A percentile compares a stretch with the other conserved stretches of the same genome.
Conservation (phyloP, 2,329 filamentous ascomycete species). For the Exophiala alcalophila region DNA sequence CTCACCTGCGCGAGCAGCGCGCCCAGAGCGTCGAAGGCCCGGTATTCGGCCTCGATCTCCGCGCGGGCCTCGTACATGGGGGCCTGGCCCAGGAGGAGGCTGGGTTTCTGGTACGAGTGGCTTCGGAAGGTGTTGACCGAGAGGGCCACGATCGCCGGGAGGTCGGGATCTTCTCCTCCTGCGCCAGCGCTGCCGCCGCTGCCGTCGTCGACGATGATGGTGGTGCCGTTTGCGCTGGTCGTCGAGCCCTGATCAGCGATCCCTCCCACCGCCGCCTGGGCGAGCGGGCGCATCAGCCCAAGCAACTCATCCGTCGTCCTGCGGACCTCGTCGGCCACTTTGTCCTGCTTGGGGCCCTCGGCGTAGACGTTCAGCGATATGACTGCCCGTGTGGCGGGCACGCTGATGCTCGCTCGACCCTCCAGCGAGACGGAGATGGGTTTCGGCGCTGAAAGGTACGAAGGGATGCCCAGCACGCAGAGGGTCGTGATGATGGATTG, state of each 20-base stretch:
- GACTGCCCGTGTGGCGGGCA: conserved; percentile 14
- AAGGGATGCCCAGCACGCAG: conserved; percentile 14
- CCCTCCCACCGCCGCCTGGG: conserved; percentile 4
- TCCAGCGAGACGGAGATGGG: conserved; percentile 13
- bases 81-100: conserved; percentile 1
- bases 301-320: conserved; percentile 11
- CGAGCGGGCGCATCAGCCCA: conserved; percentile 5
- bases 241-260: too few species aligned
- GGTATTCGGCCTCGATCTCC: conserved; percentile 13
- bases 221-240: too few species aligned
- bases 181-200: not conserved
- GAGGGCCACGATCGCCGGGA: conserved; percentile 8
- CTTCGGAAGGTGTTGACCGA: conserved; percentile 13
- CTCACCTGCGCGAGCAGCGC: conserved; percentile 8
- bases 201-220: too few species aligned
- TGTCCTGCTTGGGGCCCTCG: conserved; percentile 12
- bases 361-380: conserved; percentile 8
- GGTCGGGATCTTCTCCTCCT: not conserved
- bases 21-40: conserved; percentile 12
- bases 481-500: conserved; percentile 14
- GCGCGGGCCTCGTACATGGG: conserved; percentile 10
- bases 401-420: conserved; percentile 9
- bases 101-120: conserved; percentile 7
- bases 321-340: conserved; percentile 15
- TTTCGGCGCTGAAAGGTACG: conserved; percentile 11